These are phyloP conservation scores for Xylaria sp. DNA, from an alignment of 2,329 filamentous ascomycete genomes.

Conservation along the genomic window DNA sequence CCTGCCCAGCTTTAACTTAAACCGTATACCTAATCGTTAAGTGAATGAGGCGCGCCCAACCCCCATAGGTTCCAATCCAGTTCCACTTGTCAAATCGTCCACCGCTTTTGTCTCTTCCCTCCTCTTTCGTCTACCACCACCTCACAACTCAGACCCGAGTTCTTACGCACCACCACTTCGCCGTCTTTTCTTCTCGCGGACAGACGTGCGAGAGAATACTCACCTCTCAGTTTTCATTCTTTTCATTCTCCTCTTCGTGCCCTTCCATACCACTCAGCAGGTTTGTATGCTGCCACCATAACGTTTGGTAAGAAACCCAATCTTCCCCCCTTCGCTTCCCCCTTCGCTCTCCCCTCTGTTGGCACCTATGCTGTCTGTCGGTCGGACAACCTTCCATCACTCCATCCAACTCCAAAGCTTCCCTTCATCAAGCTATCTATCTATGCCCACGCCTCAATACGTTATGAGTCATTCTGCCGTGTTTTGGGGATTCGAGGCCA, in stretches of 20 bases:
- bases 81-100: conserved; percentile 19
- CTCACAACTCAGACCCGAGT: conserved; percentile 23
- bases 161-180: conserved; percentile 12
- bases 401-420: neutral
- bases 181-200: conserved; percentile 6
- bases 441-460: neutral
- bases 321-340: conserved; percentile 2
- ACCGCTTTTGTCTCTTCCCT: conserved; percentile 22
- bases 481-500: neutral
- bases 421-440: no score
- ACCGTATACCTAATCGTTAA: no score
- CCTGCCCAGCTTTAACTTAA: conserved; percentile 14
- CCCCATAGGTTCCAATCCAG: conserved; percentile 25
- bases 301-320: conserved; percentile 26
- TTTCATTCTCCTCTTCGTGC: conserved; percentile 8
- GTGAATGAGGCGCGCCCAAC: conserved; percentile 25
- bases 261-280: conserved; percentile 4
- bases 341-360: neutral
- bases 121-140: conserved; percentile 16
- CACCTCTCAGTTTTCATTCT: conserved; percentile 10
- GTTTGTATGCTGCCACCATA: conserved; percentile 7
- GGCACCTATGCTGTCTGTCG: neutral
- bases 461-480: neutral
- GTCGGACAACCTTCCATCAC: neutral
- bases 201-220: neutral